Evolutionary conservation across 139 green algal species (phyloP).

Genomic region (Chlorella ohadii): DNA sequence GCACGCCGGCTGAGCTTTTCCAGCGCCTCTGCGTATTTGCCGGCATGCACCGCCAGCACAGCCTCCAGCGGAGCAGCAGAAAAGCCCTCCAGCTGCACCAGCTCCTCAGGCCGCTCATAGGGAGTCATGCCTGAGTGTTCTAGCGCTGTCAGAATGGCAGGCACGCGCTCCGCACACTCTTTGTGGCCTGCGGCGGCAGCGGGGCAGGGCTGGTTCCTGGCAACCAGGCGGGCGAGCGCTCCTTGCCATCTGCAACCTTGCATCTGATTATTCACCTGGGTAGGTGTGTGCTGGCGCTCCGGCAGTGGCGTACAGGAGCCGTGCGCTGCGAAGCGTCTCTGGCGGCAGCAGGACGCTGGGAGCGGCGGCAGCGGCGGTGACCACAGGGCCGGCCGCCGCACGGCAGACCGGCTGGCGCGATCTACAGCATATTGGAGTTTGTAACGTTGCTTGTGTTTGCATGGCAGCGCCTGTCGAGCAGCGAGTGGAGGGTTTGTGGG

Average conservation of each 20-base stretch:
- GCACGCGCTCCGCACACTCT: slow-evolving; percentile 61
- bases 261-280: not conserved
- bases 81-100: slow-evolving; percentile 45
- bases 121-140: slow-evolving; percentile 31
- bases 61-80: slow-evolving; percentile 30
- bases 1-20: slow-evolving; percentile 21
- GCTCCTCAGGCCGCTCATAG: not conserved
- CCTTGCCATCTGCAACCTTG: no score
- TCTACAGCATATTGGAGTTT: no score
- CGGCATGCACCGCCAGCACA: slow-evolving; percentile 60
- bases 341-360: slow-evolving; percentile 13
- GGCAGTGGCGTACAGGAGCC: slow-evolving; percentile 34
- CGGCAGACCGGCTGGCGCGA: no score
- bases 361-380: not conserved
- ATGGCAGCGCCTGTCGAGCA: no score
- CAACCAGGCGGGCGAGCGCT: no score
- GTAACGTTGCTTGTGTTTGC: no score
- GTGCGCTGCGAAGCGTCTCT: not conserved
- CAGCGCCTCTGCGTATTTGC: slow-evolving; percentile 29
- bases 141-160: slow-evolving; percentile 62
- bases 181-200: slow-evolving; percentile 49
- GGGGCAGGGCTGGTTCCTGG: no score
- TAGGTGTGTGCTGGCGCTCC: slow-evolving; percentile 44
- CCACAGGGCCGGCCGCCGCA: not conserved
- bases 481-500: no score